phyloP scores from a whole-genome alignment of 495 filamentous ascomycete genomes.

The Friedmanniomyces endolithicus region DNA sequence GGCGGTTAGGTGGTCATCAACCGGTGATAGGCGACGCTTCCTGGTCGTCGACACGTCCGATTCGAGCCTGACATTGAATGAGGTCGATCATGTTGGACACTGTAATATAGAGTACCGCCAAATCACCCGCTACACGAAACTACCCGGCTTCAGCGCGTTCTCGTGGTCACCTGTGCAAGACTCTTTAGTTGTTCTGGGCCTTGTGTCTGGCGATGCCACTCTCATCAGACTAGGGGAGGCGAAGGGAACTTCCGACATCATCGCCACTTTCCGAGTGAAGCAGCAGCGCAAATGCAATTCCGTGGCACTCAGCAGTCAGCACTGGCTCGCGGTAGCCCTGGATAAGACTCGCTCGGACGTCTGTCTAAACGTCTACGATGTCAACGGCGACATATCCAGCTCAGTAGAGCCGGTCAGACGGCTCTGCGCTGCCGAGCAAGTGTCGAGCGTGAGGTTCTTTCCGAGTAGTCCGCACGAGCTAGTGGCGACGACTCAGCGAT shows the following conservation, averaged over 20 bases:
- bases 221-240: constrained; percentile 57
- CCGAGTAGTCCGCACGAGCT: constrained; percentile 70
- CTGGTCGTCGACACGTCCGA: constrained; percentile 73
- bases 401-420: constrained; percentile 52
- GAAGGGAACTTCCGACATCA: constrained; percentile 44
- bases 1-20: constrained; percentile 77
- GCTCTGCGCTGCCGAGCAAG: constrained; percentile 70
- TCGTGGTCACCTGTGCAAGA: constrained; percentile 81
- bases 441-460: constrained; percentile 87
- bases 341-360: constrained; percentile 87
- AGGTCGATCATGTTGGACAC: constrained; percentile 48
- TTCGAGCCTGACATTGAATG: constrained; percentile 67
- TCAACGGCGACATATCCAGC: constrained; percentile 33
- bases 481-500: constrained; percentile 71
- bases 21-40: constrained; percentile 51
- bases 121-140: constrained; percentile 58
- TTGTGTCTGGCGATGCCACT: constrained; percentile 70
- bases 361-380: constrained; percentile 88
- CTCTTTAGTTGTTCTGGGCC: constrained; percentile 73
- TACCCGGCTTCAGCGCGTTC: constrained; percentile 80
- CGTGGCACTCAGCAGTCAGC: constrained; percentile 70
- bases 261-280: constrained; percentile 59
- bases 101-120: constrained; percentile 52
- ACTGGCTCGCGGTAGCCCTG: constrained; percentile 72
- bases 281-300: constrained; percentile 82